These are phyloP conservation scores for Blastocystis sp. DNA, from an alignment of 352 stramenopile species.

Conservation along the genomic window DNA sequence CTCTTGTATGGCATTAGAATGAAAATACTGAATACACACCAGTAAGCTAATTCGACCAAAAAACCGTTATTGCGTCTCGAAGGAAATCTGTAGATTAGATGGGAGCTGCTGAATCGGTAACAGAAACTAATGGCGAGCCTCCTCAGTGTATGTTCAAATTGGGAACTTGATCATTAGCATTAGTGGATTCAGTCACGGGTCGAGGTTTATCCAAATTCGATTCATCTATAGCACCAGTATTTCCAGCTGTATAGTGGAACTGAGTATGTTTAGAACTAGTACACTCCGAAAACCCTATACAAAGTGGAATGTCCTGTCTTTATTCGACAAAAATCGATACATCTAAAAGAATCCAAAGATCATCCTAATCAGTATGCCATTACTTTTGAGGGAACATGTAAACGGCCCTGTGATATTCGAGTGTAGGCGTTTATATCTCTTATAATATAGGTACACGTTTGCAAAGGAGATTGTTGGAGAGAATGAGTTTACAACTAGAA, in stretches of 20 bases:
- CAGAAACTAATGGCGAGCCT: background rate
- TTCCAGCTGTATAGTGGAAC: background rate
- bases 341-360: background rate
- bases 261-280: background rate
- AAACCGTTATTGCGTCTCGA: conserved; percentile 12
- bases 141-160: background rate
- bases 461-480: background rate
- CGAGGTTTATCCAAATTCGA: background rate
- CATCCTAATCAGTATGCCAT: background rate
- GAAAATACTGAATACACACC: background rate
- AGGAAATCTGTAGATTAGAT: background rate
- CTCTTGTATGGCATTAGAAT: conserved; percentile 3
- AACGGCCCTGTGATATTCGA: background rate
- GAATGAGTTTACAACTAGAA: background rate
- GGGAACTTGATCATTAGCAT: background rate
- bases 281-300: conserved; percentile 54
- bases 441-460: conserved; percentile 18
- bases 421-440: background rate
- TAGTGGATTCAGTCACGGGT: background rate
- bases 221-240: background rate
- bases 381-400: background rate
- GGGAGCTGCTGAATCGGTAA: conserved; percentile 23
- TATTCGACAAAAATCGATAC: background rate
- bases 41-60: background rate
- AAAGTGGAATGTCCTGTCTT: conserved; percentile 36